Evolutionary conservation across 2,329 filamentous ascomycete genomes (phyloP).

Genomic region (Cercospora sojina): DNA sequence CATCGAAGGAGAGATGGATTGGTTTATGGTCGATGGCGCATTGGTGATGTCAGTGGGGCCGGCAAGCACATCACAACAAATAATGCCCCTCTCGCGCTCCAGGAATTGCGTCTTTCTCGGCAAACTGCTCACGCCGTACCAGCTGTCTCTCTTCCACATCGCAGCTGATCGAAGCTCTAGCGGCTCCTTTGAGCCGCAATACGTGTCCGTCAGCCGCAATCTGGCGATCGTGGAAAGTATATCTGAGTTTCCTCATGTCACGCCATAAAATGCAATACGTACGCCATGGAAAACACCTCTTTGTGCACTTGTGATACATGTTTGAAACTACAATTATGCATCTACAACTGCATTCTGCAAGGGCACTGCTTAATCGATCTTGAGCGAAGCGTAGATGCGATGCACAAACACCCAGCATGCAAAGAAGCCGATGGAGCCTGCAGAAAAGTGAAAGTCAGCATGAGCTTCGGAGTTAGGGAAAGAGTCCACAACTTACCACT

Average conservation of each 20-base stretch:
- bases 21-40: slow-evolving; percentile 13
- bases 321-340: background rate
- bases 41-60: slow-evolving; percentile 14
- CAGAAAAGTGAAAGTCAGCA: slow-evolving; percentile 22
- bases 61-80: background rate
- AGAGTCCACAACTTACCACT: slow-evolving; percentile 67
- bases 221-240: background rate
- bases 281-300: background rate
- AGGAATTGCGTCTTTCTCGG: slow-evolving; percentile 4
- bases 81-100: slow-evolving; percentile 6
- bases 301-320: background rate
- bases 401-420: slow-evolving; percentile 91
- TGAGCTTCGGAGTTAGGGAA: background rate
- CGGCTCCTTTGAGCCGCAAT: background rate
- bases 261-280: background rate
- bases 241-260: background rate
- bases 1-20: slow-evolving; percentile 6
- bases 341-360: background rate
- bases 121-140: background rate
- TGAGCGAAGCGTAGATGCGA: slow-evolving; percentile 96
- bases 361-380: slow-evolving; percentile 70
- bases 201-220: background rate
- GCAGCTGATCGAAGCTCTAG: background rate
- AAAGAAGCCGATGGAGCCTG: slow-evolving; percentile 93
- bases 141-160: background rate